Evolutionary conservation across 164 flowering plant genomes (phyloP), one percentile per base, ranked within the genome.

Genomic region (Dillenia suffruticosa): DNA sequence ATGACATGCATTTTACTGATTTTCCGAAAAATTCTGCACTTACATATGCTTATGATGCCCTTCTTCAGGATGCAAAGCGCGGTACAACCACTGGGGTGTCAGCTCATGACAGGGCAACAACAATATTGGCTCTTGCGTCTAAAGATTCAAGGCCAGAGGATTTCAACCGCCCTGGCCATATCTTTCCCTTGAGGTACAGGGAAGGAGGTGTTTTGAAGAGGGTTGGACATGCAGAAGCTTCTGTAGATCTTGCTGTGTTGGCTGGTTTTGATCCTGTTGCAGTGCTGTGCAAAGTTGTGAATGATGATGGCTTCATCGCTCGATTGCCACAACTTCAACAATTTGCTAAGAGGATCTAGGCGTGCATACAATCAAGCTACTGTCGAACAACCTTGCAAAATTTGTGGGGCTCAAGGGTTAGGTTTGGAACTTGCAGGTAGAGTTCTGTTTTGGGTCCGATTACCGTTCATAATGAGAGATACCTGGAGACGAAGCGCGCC

Each of bases 301-400:
- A 94, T 71, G 96, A 94, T 74, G 99, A 94, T 74, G 97, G 97
- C 54, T 94, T 96, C 60, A 89, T 94, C 96, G 97, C 97, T 61
- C 83, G 96, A 62, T 72, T 88, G 54, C 97, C 97, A 47, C 86
- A 70, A 79, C 92, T 94, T 52, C 90, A 84, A 8, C 68, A 89
- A 66, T 88, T 94, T 77, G 96, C 86, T 1, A 53, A 79, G 68
- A 67, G 51, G 62, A 90, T 67, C 76, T 95, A 44, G 97, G 97
- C 50, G 92, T 95, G 22, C 70, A 84, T 26, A 86, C 97, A 6
- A 87, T 95, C 96, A 86, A 80, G 81, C 68, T 92, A 68, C 83
- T 95, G 97, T 88, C 97, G 14, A 95, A 95, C 77, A 92, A 92
- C 67, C 99, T 97, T 13, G 76, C 97, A 8, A 92, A 92, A 76